Base-by-base conservation (phyloP, 2,329 filamentous ascomycete species). In the Scleromitrula shiraiana region DNA sequence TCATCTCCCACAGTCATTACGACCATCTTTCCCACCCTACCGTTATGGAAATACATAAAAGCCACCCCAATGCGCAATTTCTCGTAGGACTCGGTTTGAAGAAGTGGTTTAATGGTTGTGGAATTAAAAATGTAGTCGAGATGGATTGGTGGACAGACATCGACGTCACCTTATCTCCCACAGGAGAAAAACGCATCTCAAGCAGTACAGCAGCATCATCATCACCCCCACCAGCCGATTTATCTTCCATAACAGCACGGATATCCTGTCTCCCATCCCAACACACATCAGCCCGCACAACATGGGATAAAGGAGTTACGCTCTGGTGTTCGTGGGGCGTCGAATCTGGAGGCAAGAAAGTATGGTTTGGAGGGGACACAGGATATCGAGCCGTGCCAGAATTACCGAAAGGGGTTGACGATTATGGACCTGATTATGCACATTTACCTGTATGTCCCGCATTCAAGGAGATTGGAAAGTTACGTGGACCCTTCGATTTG, bases 141-240 rank as follows among this genome's bases (percentile, higher is more conserved):
- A 66, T 96, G 60, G 91, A 97, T 67, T 96, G 91, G 91, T 96
- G 91, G 91, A 83, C 95, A 57, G 83, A 87, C 54, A 76, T 80
- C 5, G 82, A 91, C 40, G 66, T 95, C n/a, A 79, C 70, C 0
- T 67, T 95, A 22, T 72, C 76, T 12, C 63, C 67, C 8, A 56
- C 58, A 50, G 62, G 46, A 58, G 55, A 55, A 57, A 65, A 58
- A 50, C 55, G 26, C 22, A 53, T 39, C 39, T 58, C 45, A 33
- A 49, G 24, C 55, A 39, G 22, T 7, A 53, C 48, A 53, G 57
- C 27, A 54, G 60, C 17, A 53, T 62, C 33, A 61, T 67, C 3
- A 62, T 60, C 26, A 59, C 55, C n/a, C 50, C 53, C 7, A 57
- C 63, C 17, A 19, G 49, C 37, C 48, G 33, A 60, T 9, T 56